phyloP scores from a whole-genome alignment of 148 eudicot species.

The Rhododendron griersonianum region DNA sequence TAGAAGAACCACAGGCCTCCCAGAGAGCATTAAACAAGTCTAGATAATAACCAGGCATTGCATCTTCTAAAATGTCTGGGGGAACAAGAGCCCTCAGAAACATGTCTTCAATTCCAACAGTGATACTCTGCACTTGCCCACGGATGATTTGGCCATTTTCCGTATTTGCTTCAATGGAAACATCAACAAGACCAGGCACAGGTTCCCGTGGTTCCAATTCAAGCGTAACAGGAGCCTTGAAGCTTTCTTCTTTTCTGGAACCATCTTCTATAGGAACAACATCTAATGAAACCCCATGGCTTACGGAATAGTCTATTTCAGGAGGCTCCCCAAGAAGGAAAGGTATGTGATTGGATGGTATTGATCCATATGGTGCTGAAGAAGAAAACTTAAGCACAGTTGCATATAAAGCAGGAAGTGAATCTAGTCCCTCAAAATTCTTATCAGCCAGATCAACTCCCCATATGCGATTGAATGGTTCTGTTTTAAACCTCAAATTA shows the following conservation, averaged over 20 bases:
- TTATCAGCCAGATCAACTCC: conserved; percentile 28
- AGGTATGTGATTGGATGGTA: conserved; percentile 68
- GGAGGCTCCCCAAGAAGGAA: conserved; percentile 75
- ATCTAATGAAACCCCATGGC: conserved; percentile 36
- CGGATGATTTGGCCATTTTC: conserved; percentile 73
- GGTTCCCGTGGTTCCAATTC: conserved; percentile 91
- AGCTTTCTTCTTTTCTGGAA: conserved; percentile 24
- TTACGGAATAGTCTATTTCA: conserved; percentile 18
- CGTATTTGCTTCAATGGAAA: conserved; percentile 69
- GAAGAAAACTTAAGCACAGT: conserved; percentile 73
- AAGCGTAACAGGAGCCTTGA: conserved; percentile 48
- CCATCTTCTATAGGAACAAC: conserved; percentile 60
- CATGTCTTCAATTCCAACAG: conserved; percentile 94
- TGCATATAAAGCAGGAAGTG: conserved; percentile 73
- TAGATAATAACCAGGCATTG: conserved; percentile 40
- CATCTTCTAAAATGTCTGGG: conserved; percentile 39
- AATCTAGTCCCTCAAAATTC: conserved; percentile 26
- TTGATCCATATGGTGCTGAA: conserved; percentile 83
- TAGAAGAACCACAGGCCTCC: conserved; percentile 83
- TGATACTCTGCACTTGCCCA: conserved; percentile 70
- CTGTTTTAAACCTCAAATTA: conserved; percentile 61
- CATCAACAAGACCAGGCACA: conserved; percentile 78
- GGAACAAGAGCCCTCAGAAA: conserved; percentile 67
- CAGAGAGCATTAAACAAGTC: conserved; percentile 79
- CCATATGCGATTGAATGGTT: conserved; percentile 51